Percentiles rank a stretch among this genome's conserved stretches.
Evolutionary conservation across 306 rosid genomes (phyloP).

Genomic region (Cicer bijugum): DNA sequence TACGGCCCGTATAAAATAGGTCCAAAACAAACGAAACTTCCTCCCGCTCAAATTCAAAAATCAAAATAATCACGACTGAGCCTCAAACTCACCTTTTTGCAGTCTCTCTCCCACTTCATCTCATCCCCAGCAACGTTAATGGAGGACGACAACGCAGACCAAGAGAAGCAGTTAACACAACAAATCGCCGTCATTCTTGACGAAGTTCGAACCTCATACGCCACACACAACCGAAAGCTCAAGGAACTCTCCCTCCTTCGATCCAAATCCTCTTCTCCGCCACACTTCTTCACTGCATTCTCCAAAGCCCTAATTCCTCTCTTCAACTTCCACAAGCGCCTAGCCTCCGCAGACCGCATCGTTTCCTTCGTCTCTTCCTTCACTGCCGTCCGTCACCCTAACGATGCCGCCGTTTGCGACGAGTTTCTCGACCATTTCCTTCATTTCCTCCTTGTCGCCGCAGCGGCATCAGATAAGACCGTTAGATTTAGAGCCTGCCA

Average conservation of each 20-base stretch:
- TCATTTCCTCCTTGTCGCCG: slow-evolving; percentile 66
- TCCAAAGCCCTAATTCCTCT: slow-evolving; percentile 67
- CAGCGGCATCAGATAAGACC: slow-evolving; percentile 60
- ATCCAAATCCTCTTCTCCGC: slow-evolving; percentile 53
- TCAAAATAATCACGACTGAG: not conserved
- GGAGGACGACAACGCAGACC: slow-evolving; percentile 47
- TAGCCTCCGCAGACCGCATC: slow-evolving; percentile 69
- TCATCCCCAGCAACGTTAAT: slow-evolving; percentile 10
- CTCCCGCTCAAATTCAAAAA: slow-evolving; percentile 71
- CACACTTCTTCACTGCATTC: slow-evolving; percentile 70
- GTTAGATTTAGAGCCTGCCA: slow-evolving; percentile 88
- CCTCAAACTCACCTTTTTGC: not conserved
- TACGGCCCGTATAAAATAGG: not conserved
- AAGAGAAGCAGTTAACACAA: slow-evolving; percentile 49
- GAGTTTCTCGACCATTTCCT: slow-evolving; percentile 72
- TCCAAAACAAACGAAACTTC: not conserved
- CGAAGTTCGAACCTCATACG: slow-evolving; percentile 73
- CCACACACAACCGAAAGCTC: slow-evolving; percentile 84
- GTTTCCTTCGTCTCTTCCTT: slow-evolving; percentile 76
- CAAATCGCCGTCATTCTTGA: slow-evolving; percentile 68
- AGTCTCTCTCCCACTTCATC: not conserved
- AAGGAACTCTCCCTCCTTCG: slow-evolving; percentile 77
- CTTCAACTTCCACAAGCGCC: slow-evolving; percentile 69
- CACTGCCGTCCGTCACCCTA: slow-evolving; percentile 48
- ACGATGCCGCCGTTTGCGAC: slow-evolving; percentile 46